These are phyloP conservation scores for Zizania palustris DNA, from an alignment of 202 grass and related monocot species.

Conservation along the genomic window DNA sequence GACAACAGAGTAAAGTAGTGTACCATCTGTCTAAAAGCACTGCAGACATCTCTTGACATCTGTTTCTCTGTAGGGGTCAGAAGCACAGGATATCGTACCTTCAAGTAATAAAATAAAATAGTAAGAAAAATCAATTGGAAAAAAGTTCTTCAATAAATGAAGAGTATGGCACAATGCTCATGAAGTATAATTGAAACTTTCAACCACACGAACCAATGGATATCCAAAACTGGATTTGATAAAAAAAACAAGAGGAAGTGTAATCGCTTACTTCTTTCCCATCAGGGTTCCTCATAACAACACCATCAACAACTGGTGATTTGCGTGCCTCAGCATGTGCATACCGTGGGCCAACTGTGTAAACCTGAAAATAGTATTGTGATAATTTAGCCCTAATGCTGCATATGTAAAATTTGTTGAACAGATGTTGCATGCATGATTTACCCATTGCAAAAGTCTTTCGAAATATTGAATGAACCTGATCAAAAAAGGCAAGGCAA, in stretches of 20 bases:
- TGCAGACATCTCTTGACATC: constrained; percentile 96
- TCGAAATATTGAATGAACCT: not conserved
- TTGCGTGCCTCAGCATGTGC: constrained; percentile 98
- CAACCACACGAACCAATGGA: not conserved
- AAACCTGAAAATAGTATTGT: constrained; percentile 69
- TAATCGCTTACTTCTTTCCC: constrained; percentile 84
- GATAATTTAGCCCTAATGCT: constrained; percentile 22
- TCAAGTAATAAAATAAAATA: constrained; percentile 51
- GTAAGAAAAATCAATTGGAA: constrained; percentile 18
- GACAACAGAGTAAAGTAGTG: constrained; percentile 7
- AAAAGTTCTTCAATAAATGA: constrained; percentile 23
- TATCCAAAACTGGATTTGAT: constrained; percentile 13
- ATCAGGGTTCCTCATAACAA: constrained; percentile 97
- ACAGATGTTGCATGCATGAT: constrained; percentile 12
- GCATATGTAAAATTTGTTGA: constrained; percentile 21
- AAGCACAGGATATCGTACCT: constrained; percentile 98
- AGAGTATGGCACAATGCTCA: constrained; percentile 10
- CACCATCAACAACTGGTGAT: constrained; percentile 98
- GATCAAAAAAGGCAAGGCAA: constrained; percentile 15
- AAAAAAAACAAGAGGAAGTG: constrained; percentile 16
- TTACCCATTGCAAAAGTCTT: constrained; percentile 12
- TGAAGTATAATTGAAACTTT: constrained; percentile 29
- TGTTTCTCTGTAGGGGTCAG: constrained; percentile 93
- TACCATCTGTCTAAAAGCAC: constrained; percentile 93
- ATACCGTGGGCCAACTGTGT: constrained; percentile 97